phyloP scores from a whole-genome alignment of 768 basidiomycete genomes.

The Mycena olivaceomarginata region DNA sequence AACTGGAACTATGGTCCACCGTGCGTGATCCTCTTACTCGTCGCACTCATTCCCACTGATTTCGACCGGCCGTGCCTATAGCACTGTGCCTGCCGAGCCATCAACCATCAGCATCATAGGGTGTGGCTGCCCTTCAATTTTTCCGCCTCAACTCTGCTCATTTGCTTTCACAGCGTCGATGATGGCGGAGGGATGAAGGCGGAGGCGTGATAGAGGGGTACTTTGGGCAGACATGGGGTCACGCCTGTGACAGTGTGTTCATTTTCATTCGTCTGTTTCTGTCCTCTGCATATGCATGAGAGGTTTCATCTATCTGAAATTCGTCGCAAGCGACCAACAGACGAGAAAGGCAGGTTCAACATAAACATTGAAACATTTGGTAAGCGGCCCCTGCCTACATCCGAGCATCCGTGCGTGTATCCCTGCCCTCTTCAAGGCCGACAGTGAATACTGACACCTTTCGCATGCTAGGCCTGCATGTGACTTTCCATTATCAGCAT shows the following conservation, averaged over 20 bases:
- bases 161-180: neutral
- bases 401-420: too few species aligned
- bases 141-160: neutral
- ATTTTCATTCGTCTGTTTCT: slow-evolving; percentile 2
- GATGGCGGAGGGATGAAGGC: neutral
- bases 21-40: neutral
- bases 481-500: too few species aligned
- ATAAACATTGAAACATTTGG: too few species aligned
- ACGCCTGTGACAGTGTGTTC: neutral
- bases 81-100: neutral
- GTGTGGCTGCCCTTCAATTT: neutral
- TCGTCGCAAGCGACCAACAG: too few species aligned
- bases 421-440: too few species aligned
- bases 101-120: neutral
- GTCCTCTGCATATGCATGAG: neutral
- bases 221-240: neutral
- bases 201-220: neutral
- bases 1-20: neutral
- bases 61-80: neutral
- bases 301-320: too few species aligned
- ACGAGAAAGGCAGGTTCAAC: too few species aligned
- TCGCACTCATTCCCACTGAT: neutral
- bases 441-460: too few species aligned
- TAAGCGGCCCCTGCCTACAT: too few species aligned
- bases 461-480: too few species aligned